phyloP scores from a whole-genome alignment of 2,329 filamentous ascomycete genomes.

The Fusarium fujikuroi region DNA sequence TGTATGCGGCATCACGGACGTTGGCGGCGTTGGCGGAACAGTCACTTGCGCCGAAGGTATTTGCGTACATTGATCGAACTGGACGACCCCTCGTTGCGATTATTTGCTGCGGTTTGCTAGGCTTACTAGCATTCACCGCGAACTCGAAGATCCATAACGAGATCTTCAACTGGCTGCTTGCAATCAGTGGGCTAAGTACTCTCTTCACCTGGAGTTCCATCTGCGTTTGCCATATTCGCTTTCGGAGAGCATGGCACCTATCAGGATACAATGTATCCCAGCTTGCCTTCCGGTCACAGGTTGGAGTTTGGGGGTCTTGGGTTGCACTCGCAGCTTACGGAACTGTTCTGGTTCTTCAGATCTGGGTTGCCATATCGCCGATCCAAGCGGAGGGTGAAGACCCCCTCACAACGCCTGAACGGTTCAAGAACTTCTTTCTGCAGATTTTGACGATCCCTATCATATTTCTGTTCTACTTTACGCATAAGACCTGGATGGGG shows the following conservation, averaged over 20 bases:
- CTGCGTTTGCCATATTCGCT: conserved; percentile 88
- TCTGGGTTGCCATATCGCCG: conserved; percentile 87
- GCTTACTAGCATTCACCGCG: conserved; percentile 80
- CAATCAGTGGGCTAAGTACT: conserved; percentile 75
- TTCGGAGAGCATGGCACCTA: conserved; percentile 78
- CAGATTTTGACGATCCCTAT: conserved; percentile 76
- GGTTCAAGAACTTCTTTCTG: conserved; percentile 73
- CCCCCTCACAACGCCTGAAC: conserved; percentile 51
- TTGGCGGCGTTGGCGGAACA: conserved; percentile 56
- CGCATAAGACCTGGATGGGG: conserved; percentile 78
- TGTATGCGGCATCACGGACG: conserved; percentile 84
- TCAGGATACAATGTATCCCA: conserved; percentile 76
- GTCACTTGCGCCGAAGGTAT: conserved; percentile 80
- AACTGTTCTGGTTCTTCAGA: conserved; percentile 82
- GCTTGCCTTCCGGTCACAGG: conserved; percentile 82
- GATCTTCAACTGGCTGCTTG: conserved; percentile 84
- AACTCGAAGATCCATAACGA: conserved; percentile 67
- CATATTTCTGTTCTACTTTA: conserved; percentile 72
- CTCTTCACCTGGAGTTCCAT: conserved; percentile 86
- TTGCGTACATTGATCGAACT: conserved; percentile 83
- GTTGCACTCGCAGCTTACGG: conserved; percentile 81
- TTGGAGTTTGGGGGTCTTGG: conserved; percentile 84
- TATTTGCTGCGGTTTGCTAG: conserved; percentile 69
- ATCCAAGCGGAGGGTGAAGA: conserved; percentile 50
- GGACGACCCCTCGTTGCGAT: conserved; percentile 84